A percentile compares a stretch with the other conserved stretches of the same genome.
phyloP scores from a whole-genome alignment of 2,329 filamentous ascomycete species.

The Pyrenophora tritici-repentis region DNA sequence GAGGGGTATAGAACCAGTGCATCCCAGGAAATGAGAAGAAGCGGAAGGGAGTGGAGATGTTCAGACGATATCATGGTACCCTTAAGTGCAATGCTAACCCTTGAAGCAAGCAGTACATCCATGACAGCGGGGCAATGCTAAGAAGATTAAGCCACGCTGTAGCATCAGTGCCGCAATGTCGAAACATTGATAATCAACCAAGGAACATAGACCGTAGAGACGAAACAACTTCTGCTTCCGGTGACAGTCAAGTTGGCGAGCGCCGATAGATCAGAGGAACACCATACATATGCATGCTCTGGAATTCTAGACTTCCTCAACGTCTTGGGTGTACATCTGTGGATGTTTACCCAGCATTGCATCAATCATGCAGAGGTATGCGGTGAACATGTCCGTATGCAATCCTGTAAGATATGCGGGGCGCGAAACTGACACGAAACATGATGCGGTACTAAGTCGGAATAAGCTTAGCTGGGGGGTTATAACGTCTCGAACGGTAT shows the following conservation, averaged over 20 bases:
- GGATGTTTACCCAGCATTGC: no score
- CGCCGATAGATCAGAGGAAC: background rate
- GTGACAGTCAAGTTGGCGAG: background rate
- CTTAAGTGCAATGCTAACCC: background rate
- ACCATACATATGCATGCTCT: background rate
- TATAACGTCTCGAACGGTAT: slow-evolving; percentile 3
- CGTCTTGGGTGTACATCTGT: slow-evolving; percentile 1
- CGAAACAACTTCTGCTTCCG: slow-evolving; percentile 17
- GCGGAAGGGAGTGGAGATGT: slow-evolving; percentile 5
- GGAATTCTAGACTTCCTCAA: background rate
- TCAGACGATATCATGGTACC: no score
- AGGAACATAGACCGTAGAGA: slow-evolving; percentile 13
- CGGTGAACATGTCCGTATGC: background rate
- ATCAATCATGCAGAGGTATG: slow-evolving; percentile 2
- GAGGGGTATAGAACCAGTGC: background rate
- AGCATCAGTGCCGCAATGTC: slow-evolving; percentile 28
- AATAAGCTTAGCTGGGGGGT: background rate
- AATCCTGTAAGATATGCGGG: background rate
- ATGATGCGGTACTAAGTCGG: background rate
- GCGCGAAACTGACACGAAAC: slow-evolving; percentile 12
- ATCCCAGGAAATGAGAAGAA: slow-evolving; percentile 1
- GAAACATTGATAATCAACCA: slow-evolving; percentile 19
- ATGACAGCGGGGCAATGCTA: slow-evolving; percentile 12
- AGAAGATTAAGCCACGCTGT: slow-evolving; percentile 20
- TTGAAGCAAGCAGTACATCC: slow-evolving; percentile 3